Evolutionary conservation across 2,329 filamentous ascomycete genomes (phyloP), one percentile per base, ranked within the genome.

Genomic region (Remersonia thermophila): DNA sequence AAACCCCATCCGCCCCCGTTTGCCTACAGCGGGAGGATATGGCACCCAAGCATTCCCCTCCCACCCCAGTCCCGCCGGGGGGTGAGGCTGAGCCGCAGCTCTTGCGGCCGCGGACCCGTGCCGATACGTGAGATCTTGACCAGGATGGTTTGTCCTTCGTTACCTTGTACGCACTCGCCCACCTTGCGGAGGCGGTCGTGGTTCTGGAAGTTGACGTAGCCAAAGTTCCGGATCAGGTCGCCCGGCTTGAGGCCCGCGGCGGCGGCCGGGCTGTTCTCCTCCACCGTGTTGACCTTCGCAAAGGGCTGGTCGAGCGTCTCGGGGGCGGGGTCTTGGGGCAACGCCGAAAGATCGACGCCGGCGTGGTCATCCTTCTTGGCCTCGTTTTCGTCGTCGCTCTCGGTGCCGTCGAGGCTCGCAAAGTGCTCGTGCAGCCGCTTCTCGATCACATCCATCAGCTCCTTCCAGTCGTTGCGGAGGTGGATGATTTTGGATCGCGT

Each of bases 381-480:
- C 11, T 28, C 27, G 4, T 28, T 29, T 53, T 45, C n/a, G 51
- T 36, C 33, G 14, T 50, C 54, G 32, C 63, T 58, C 36, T 69
- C 61, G 17, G 64, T 61, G 42, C 74, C 66, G 44, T 71, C 68
- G 30, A 83, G 56, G 42, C 63, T 75, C n/a, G 85, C 86, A 56
- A 96, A 94, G 54, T 91, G 82, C 47, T 82, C 78, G 54, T 96
- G 85, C n/a, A 98, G 70, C 32, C 78, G 77, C 51, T 79, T 79
- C 58, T 96, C 91, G 48, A 96, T 80, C 40, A 71, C 66, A 39
- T 62, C 62, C 86, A 96, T 95, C 30, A 95, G 62, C 27, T 78
- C 76, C 55, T 93, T 95, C 63, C 94, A 89, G 59, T 98, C 91
- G 54, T 95, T 96, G 46, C 83, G 79, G 27, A 96, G 69, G 47